phyloP scores from a whole-genome alignment of 140 eudicot species.

The Oenanthe javanica region DNA sequence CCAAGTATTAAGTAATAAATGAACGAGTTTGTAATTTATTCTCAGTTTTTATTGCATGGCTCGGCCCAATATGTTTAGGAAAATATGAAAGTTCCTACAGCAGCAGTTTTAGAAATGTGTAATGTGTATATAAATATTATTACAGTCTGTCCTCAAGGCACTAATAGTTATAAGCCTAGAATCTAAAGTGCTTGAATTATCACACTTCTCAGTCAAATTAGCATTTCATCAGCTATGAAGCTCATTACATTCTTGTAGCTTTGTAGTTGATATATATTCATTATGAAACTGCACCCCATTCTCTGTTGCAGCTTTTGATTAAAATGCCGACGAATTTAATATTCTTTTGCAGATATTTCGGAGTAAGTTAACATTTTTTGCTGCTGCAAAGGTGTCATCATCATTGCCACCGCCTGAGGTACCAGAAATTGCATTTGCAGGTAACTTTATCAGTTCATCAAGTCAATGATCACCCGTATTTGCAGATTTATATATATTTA shows the following conservation, averaged over 20 bases:
- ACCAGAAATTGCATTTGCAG: constrained; percentile 99
- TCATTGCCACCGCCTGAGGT: constrained; percentile 79
- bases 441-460: constrained; percentile 18
- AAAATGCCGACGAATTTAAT: too few relatives aligned
- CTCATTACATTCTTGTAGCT: not conserved
- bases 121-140: not conserved
- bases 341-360: constrained; percentile 55
- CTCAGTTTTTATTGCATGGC: not conserved
- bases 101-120: not conserved
- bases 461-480: not conserved
- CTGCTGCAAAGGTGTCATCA: constrained; percentile 93
- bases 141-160: not conserved
- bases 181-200: not conserved
- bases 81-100: not conserved
- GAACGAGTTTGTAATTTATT: too few relatives aligned
- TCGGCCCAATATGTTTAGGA: not conserved
- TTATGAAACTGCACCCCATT: not conserved
- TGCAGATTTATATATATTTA: not conserved
- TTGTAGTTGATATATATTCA: not conserved
- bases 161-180: not conserved
- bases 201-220: not conserved
- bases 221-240: not conserved
- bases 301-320: too few relatives aligned
- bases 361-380: constrained; percentile 68
- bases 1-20: not conserved